A percentile compares a stretch with the other conserved stretches of the same genome.
phyloP scores from a whole-genome alignment of 495 filamentous ascomycete species.

The Letharia lupina region DNA sequence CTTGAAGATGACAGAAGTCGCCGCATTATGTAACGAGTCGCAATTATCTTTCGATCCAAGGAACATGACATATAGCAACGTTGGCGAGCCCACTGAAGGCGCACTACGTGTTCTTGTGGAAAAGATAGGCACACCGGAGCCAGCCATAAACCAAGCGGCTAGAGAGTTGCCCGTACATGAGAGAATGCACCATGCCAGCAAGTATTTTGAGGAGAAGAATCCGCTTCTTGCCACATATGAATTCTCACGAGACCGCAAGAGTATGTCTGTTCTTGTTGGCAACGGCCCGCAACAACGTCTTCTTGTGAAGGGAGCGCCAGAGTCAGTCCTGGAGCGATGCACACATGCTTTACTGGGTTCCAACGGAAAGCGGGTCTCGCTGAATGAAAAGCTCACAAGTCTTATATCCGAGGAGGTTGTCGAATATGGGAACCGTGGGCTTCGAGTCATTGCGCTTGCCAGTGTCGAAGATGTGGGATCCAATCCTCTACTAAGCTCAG shows the following conservation, averaged over 20 bases:
- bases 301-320: conserved; percentile 94
- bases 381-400: conserved; percentile 56
- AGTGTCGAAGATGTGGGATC: conserved; percentile 62
- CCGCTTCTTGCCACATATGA: conserved; percentile 82
- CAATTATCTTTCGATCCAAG: conserved; percentile 73
- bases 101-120: conserved; percentile 86
- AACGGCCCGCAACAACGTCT: conserved; percentile 61
- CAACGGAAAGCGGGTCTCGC: conserved; percentile 61
- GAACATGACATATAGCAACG: conserved; percentile 62
- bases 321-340: conserved; percentile 88
- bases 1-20: conserved; percentile 73
- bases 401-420: conserved; percentile 69
- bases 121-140: conserved; percentile 74
- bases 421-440: conserved; percentile 82
- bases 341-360: conserved; percentile 65
- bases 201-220: conserved; percentile 70
- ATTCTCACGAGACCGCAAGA: conserved; percentile 96
- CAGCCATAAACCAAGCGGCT: conserved; percentile 46
- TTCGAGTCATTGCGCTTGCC: conserved; percentile 92
- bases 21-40: conserved; percentile 85
- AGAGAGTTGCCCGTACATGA: conserved; percentile 42
- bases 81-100: conserved; percentile 95
- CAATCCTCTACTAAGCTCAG: conserved; percentile 60
- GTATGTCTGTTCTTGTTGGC: conserved; percentile 93
- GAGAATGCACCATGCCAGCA: conserved; percentile 68